Base-by-base conservation (phyloP, 345 rosid genomes). In the Populus ilicifolia region DNA sequence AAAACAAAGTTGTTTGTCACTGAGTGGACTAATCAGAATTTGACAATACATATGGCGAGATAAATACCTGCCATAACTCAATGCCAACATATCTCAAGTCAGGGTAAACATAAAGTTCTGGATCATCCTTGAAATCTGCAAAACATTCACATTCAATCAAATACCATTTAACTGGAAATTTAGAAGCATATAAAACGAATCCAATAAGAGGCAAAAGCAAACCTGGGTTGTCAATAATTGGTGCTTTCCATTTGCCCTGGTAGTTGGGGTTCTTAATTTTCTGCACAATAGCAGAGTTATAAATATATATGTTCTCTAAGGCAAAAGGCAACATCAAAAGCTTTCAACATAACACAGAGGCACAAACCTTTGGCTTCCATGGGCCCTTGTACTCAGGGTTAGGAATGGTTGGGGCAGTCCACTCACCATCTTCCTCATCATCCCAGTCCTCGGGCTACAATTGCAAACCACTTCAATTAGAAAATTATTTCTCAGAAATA, bases 361-460 rank as follows among this genome's bases (percentile, higher is more conserved):
- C 67, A 84, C 88, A 79, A 67, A 96, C 99, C 99, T 94, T 92
- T 36, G 94, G 81, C 83, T 85, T 85, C 98, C 99, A 96, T 87
- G 87, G 91, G 69, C 99, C 99, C 81, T 86, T 90, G 93, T 94
- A 92, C 81, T 96, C 97, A 17, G 99, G 98, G 89, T 96, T 96
- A 74, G 97, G 80, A 69, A 92, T 89, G 67, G 99, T 96, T n/a
- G 99, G 95, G 70, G 92, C 83, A 61, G 97, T 90, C 99, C 99
- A 96, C 80, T 93, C 99, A 88, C 98, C 98, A 87, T 96, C 99
- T 85, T 96, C 99, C 83, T 96, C 97, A 6, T 94, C 99, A 86
- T 96, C 97, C 99, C 99, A 96, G 83, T 94, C 98, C 78, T 96
- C 98, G 70, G 99, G 99, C 99, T 96, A 82, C 44, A 72, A 30